Evolutionary conservation across 129 eudicot genomes (phyloP).

Genomic region (Flaveria sonorensis): DNA sequence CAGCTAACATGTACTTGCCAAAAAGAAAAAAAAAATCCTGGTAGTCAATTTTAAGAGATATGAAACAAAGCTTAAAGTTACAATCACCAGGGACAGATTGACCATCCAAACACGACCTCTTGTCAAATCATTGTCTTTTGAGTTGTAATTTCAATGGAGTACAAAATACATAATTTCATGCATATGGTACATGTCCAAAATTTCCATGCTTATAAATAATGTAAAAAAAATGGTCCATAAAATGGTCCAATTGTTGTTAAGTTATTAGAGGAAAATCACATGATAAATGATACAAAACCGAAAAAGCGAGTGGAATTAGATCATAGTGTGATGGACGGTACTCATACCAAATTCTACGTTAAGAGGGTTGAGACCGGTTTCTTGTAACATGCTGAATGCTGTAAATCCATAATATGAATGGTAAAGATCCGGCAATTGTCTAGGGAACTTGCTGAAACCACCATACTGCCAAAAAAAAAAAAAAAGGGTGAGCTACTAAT

Average conservation of each 20-base stretch:
- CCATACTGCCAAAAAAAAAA: constrained; percentile 60
- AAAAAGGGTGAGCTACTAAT: background rate
- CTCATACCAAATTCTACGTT: constrained; percentile 68
- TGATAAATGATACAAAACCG: constrained; percentile 3
- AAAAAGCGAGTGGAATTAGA: background rate
- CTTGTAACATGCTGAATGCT: constrained; percentile 87
- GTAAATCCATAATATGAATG: constrained; percentile 91
- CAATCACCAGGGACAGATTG: constrained; percentile 19
- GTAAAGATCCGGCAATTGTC: constrained; percentile 80
- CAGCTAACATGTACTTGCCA: background rate
- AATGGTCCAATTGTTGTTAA: background rate
- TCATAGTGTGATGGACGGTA: constrained; percentile 36
- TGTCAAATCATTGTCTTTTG: constrained; percentile 32
- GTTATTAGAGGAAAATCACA: constrained; percentile 4
- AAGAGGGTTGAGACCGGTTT: constrained; percentile 53
- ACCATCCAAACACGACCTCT: constrained; percentile 21
- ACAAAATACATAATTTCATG: constrained; percentile 14
- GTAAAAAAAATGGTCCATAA: too few species aligned
- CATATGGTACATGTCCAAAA: constrained; percentile 23
- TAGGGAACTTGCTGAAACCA: constrained; percentile 92
- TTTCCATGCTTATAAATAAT: constrained; percentile 2
- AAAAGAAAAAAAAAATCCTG: constrained; percentile 2
- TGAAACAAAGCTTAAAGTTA: constrained; percentile 28
- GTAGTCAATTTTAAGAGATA: constrained; percentile 14
- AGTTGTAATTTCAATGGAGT: constrained; percentile 23